Evolutionary conservation across 1,284 basidiomycete genomes (phyloP).

Genomic region (Moesziomyces sp.): DNA sequence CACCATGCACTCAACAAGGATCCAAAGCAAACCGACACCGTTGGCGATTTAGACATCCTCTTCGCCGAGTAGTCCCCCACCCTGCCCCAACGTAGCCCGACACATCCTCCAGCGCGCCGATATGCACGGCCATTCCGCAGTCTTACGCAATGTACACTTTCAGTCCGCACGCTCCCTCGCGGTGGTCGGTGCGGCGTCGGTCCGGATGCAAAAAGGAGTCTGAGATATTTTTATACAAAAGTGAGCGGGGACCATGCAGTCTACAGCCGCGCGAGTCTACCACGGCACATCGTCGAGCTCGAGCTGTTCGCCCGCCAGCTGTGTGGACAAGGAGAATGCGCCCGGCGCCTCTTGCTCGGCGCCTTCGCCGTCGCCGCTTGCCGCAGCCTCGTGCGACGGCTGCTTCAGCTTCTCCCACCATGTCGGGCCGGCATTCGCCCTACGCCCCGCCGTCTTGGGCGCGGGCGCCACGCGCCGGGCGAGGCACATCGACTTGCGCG

Average conservation of each 20-base stretch:
- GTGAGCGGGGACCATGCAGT: too few species aligned
- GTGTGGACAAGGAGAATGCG: conserved; percentile 17
- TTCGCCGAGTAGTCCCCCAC: conserved; percentile 35
- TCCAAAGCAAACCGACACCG: conserved; percentile 30
- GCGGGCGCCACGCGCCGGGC: conserved; percentile 6
- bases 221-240: too few species aligned
- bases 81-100: too few species aligned
- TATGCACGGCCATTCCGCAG: too few species aligned
- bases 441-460: conserved; percentile 5
- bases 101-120: too few species aligned
- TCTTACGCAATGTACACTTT: too few species aligned
- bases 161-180: too few species aligned
- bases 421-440: conserved; percentile 12
- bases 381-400: neutral
- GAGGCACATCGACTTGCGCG: conserved; percentile 6
- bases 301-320: conserved; percentile 11
- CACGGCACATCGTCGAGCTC: conserved; percentile 38
- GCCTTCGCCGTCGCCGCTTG: too few species aligned
- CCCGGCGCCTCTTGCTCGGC: neutral
- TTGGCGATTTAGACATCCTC: conserved; percentile 60
- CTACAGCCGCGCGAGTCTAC: conserved; percentile 4
- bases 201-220: too few species aligned
- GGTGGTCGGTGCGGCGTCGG: too few species aligned
- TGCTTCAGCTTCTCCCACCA: conserved; percentile 45
- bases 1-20: conserved; percentile 68